Evolutionary conservation across 306 rosid species (phyloP).

Genomic region (Senna siamea): DNA sequence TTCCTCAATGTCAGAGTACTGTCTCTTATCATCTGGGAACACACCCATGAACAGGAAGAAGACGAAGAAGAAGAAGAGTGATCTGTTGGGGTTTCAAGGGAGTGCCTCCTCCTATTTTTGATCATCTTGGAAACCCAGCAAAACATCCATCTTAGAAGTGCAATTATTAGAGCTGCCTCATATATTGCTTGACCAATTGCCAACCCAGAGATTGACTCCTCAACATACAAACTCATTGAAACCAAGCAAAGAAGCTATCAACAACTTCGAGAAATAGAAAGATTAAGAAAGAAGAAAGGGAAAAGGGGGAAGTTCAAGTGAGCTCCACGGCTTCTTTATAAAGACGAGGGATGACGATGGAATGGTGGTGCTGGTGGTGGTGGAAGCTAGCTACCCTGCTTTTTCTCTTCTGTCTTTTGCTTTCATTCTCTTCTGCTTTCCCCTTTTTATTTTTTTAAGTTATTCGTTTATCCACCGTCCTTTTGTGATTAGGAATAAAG

Average conservation of each 20-base stretch:
- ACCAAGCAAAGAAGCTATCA: not conserved
- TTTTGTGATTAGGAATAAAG: constrained; percentile 44
- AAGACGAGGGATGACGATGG: constrained; percentile 39
- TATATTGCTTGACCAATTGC: constrained; percentile 57
- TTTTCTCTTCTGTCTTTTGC: constrained; percentile 3
- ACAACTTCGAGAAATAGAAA: not conserved
- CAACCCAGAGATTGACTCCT: constrained; percentile 46
- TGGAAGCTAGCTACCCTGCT: constrained; percentile 5
- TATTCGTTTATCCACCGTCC: constrained; percentile 37
- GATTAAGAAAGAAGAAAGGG: constrained; percentile 32
- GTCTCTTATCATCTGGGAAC: constrained; percentile 50
- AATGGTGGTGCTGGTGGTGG: constrained; percentile 10
- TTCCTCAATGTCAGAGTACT: constrained; percentile 47
- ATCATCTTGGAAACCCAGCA: constrained; percentile 50
- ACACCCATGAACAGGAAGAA: constrained; percentile 35
- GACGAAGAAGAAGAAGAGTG: constrained; percentile 23
- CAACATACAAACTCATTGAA: constrained; percentile 53
- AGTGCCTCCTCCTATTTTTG: constrained; percentile 27
- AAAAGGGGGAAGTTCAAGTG: constrained; percentile 57
- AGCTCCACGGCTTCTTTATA: constrained; percentile 51
- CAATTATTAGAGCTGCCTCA: constrained; percentile 67
- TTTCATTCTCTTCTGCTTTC: constrained; percentile 24
- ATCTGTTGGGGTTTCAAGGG: constrained; percentile 4
- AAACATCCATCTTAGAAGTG: constrained; percentile 63
- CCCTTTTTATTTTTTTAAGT: not conserved